phyloP scores from a whole-genome alignment of 2,329 filamentous ascomycete genomes.

The Alternaria brassicae region DNA sequence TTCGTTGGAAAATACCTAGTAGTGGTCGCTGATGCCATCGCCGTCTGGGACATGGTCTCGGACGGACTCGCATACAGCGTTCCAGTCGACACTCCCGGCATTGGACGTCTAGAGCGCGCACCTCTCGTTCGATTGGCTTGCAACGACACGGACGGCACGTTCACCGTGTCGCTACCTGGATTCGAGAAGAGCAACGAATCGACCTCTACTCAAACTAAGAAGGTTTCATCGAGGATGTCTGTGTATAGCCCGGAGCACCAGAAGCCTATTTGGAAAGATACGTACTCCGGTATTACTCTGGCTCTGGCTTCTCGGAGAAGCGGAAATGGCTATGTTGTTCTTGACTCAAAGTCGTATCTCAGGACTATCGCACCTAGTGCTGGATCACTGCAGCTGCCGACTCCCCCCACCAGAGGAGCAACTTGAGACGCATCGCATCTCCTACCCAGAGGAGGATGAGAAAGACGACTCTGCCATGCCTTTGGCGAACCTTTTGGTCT shows the following conservation, averaged over 20 bases:
- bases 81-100: constrained; percentile 55
- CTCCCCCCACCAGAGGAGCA: constrained; percentile 46
- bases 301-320: constrained; percentile 70
- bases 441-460: constrained; percentile 18
- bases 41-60: constrained; percentile 83
- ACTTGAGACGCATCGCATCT: constrained; percentile 31
- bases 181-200: constrained; percentile 47
- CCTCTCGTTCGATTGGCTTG: constrained; percentile 69
- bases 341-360: constrained; percentile 79
- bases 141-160: constrained; percentile 62
- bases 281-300: constrained; percentile 65
- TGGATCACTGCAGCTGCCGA: constrained; percentile 35
- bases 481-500: constrained; percentile 3
- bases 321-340: constrained; percentile 74
- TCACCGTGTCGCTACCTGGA: constrained; percentile 50
- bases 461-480: constrained; percentile 9
- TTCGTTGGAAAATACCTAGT: constrained; percentile 78
- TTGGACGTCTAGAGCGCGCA: constrained; percentile 47
- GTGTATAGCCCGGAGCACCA: constrained; percentile 71
- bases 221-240: constrained; percentile 58
- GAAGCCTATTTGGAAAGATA: constrained; percentile 65
- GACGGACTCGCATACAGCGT: constrained; percentile 75
- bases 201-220: constrained; percentile 47
- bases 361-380: constrained; percentile 54
- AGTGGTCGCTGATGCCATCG: constrained; percentile 73